A percentile compares a stretch with the other conserved stretches of the same genome.
Conservation (phyloP, 2,329 filamentous ascomycete species). For the Arthroderma sp. region DNA sequence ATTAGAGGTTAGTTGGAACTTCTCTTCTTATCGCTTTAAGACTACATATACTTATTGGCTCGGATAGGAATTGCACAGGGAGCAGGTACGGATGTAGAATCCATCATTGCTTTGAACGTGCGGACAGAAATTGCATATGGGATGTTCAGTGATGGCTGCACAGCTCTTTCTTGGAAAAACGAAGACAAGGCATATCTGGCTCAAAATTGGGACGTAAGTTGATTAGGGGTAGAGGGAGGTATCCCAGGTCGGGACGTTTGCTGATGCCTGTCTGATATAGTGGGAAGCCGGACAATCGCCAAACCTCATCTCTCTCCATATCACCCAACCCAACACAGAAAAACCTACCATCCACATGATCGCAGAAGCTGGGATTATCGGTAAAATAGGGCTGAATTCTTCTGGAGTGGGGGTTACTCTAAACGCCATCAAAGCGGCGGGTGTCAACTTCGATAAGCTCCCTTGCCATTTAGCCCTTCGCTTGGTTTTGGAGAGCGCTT, state of each 20-base stretch:
- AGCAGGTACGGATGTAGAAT: slow-evolving; percentile 32
- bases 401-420: slow-evolving; percentile 41
- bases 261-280: slow-evolving; percentile 3
- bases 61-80: slow-evolving; percentile 40
- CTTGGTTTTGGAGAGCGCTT: slow-evolving; percentile 37
- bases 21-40: too few relatives aligned
- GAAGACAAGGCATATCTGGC: slow-evolving; percentile 28
- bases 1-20: slow-evolving; percentile 15
- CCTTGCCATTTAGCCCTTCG: slow-evolving; percentile 44
- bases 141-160: slow-evolving; percentile 45
- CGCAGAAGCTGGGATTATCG: slow-evolving; percentile 45
- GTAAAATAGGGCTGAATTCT: slow-evolving; percentile 46
- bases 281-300: slow-evolving; percentile 37
- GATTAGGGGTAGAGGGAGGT: not conserved
- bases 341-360: slow-evolving; percentile 39
- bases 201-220: slow-evolving; percentile 42
- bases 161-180: slow-evolving; percentile 40
- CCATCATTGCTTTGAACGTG: slow-evolving; percentile 46
- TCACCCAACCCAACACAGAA: slow-evolving; percentile 24
- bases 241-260: not conserved
- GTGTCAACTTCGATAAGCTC: slow-evolving; percentile 34
- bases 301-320: slow-evolving; percentile 37
- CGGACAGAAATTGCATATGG: slow-evolving; percentile 48
- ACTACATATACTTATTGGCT: not conserved
- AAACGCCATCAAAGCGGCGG: slow-evolving; percentile 42